Evolutionary conservation across 768 basidiomycete genomes (phyloP).

Genomic region (Galerina sulciceps): DNA sequence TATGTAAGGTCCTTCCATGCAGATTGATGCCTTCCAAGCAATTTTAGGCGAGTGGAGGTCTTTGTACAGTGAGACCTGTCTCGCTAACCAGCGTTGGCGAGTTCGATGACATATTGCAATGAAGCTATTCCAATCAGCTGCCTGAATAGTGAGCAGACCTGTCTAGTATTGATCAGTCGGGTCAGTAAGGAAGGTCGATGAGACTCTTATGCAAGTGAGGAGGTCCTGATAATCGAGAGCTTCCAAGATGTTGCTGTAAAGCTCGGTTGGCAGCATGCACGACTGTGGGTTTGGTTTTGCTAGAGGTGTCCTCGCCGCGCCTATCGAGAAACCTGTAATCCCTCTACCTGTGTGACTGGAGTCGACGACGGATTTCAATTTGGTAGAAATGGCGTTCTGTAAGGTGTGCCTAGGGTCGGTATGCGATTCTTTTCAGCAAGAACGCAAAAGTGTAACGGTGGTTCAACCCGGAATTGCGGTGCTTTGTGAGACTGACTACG

Average conservation of each 20-base stretch:
- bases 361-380: too few relatives aligned
- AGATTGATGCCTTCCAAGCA: slow-evolving; percentile 40
- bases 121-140: slow-evolving; percentile 26
- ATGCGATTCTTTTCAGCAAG: too few relatives aligned
- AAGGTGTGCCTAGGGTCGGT: too few relatives aligned
- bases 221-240: slow-evolving; percentile 12
- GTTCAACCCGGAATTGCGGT: too few relatives aligned
- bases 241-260: slow-evolving; percentile 10
- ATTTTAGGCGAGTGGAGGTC: slow-evolving; percentile 36
- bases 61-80: slow-evolving; percentile 34
- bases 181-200: background rate
- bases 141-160: slow-evolving; percentile 20
- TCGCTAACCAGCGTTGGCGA: slow-evolving; percentile 46
- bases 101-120: slow-evolving; percentile 48
- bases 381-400: too few relatives aligned
- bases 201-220: slow-evolving; percentile 5
- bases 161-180: background rate
- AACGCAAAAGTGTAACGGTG: too few relatives aligned
- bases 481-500: too few relatives aligned
- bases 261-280: slow-evolving; percentile 10
- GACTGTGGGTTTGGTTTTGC: too few relatives aligned
- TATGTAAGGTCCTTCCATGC: slow-evolving; percentile 46
- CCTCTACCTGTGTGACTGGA: too few relatives aligned
- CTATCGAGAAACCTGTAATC: too few relatives aligned
- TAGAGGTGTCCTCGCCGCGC: too few relatives aligned